Evolutionary conservation across 371 early-diverging fungal genomes (phyloP).

Genomic region (Zopfochytrium polystomum): DNA sequence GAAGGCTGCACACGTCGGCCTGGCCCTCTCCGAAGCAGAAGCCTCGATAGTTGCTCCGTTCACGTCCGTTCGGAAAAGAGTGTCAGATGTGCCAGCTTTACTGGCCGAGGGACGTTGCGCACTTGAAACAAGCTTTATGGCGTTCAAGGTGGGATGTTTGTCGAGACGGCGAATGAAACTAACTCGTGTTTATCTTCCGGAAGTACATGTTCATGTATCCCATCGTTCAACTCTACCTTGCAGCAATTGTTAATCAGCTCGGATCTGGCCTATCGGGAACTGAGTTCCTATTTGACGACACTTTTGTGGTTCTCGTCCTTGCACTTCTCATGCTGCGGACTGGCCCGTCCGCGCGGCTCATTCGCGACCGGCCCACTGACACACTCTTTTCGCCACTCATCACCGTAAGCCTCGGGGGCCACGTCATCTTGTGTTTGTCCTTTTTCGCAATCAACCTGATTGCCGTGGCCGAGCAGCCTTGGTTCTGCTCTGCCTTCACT

Average conservation of each 20-base stretch:
- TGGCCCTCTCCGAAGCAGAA: slow-evolving; percentile 79
- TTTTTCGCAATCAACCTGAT: slow-evolving; percentile 27
- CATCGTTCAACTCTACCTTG: slow-evolving; percentile 66
- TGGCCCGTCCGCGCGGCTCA: slow-evolving; percentile 52
- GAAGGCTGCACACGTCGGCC: slow-evolving; percentile 81
- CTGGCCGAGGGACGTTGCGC: slow-evolving; percentile 68
- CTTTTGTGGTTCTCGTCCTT: slow-evolving; percentile 54
- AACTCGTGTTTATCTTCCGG: slow-evolving; percentile 10
- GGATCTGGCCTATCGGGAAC: slow-evolving; percentile 58
- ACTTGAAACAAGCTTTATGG: slow-evolving; percentile 67
- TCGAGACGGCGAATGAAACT: too few relatives aligned
- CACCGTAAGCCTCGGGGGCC: slow-evolving; percentile 61
- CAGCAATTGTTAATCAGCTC: slow-evolving; percentile 67
- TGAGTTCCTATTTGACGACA: slow-evolving; percentile 71
- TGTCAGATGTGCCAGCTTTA: slow-evolving; percentile 63
- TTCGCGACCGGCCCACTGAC: slow-evolving; percentile 66
- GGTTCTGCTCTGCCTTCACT: slow-evolving; percentile 34
- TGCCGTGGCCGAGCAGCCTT: slow-evolving; percentile 14
- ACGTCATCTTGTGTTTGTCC: slow-evolving; percentile 37
- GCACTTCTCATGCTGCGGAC: slow-evolving; percentile 62
- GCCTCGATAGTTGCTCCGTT: slow-evolving; percentile 80
- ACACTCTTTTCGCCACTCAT: slow-evolving; percentile 60
- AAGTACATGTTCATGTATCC: slow-evolving; percentile 46
- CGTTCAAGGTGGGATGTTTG: slow-evolving; percentile 57
- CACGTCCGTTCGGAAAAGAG: slow-evolving; percentile 57